Base-by-base conservation (phyloP, 1,139 yeast species). In the Yamadazyma pseudoaaseri region DNA sequence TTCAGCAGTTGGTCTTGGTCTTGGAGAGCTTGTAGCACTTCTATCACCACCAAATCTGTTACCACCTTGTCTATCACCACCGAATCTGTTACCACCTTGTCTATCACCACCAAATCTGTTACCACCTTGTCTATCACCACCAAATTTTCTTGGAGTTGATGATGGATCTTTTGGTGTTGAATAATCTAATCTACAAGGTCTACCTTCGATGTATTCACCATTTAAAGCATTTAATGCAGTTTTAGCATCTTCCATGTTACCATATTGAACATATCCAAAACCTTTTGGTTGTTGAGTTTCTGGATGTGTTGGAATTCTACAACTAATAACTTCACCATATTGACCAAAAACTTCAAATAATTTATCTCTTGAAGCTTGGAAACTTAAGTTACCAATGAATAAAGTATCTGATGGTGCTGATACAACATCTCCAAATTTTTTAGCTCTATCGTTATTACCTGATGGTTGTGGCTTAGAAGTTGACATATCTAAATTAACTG, bases 221-320 rank as follows among this genome's bases (percentile, higher is more conserved):
- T 86, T 86, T 65, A 90, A 68, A 39, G 85, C 90, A 47, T 84
- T 90, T 48, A 86, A 70, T 39, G 97, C 97, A 44, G 81, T 77
- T 69, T 84, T 79, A 49, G 98, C 97, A 60, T 87, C 96, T 33
- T 90, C 97, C 46, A 85, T 71, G 37, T 82, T 73, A 27, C 84
- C 73, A 61, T 79, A 90, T 72, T 92, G 97, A 41, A 92, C 96
- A 67, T 92, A 92, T 49, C 97, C 98, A 70, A 92, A 92, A 49
- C 98, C 98, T 79, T 92, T 92, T 64, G 96, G 95, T 70, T 90
- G 97, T 63, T 89, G 95, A 48, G 97, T 89, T 65, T 90, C 97
- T 58, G 96, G 97, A 70, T 90, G 95, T 32, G 97, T 90, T 64
- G 98, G 98, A 52, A 92, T 73, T 73, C 98, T 82, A 54, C 90